Conservation (phyloP, 352 stramenopile genomes). For the Plasmopara viticola region DNA sequence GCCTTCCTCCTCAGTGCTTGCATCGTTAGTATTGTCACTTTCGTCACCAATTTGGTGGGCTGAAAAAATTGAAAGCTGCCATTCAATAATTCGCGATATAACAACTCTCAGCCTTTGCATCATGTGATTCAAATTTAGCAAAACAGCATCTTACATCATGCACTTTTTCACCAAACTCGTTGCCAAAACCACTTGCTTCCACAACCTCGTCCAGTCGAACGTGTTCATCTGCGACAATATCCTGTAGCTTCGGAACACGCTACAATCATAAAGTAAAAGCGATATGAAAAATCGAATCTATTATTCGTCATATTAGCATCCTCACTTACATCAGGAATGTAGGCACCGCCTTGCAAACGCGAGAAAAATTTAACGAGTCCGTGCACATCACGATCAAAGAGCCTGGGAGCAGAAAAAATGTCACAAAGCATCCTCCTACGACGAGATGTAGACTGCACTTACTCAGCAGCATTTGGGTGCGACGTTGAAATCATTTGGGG, state of each 20-base stretch:
- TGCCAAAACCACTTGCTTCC: slow-evolving; percentile 74
- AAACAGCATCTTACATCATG: slow-evolving; percentile 39
- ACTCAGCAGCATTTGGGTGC: slow-evolving; percentile 97
- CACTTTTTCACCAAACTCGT: slow-evolving; percentile 68
- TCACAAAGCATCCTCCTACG: slow-evolving; percentile 5
- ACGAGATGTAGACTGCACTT: slow-evolving; percentile 24
- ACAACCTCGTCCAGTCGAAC: slow-evolving; percentile 60
- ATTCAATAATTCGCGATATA: slow-evolving; percentile 6
- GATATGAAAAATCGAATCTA: slow-evolving; percentile 4
- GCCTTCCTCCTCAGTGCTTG: slow-evolving; percentile 24
- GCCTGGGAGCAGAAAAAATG: slow-evolving; percentile 25
- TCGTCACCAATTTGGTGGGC: slow-evolving; percentile 50
- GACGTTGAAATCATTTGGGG: slow-evolving; percentile 99
- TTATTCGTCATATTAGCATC: slow-evolving; percentile 5
- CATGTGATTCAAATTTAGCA: too few relatives aligned
- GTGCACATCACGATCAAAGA: slow-evolving; percentile 94
- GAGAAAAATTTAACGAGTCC: slow-evolving; percentile 96
- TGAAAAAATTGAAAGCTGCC: slow-evolving; percentile 77
- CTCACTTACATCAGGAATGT: slow-evolving; percentile 77
- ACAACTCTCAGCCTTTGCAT: background rate
- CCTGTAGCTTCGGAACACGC: slow-evolving; percentile 45
- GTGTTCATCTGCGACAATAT: slow-evolving; percentile 68
- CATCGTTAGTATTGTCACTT: slow-evolving; percentile 26
- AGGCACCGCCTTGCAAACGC: slow-evolving; percentile 70
- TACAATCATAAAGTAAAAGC: slow-evolving; percentile 15